phyloP scores from a whole-genome alignment of 108 stramenopile genomes.

The Pseudonitzschia multistriata region DNA sequence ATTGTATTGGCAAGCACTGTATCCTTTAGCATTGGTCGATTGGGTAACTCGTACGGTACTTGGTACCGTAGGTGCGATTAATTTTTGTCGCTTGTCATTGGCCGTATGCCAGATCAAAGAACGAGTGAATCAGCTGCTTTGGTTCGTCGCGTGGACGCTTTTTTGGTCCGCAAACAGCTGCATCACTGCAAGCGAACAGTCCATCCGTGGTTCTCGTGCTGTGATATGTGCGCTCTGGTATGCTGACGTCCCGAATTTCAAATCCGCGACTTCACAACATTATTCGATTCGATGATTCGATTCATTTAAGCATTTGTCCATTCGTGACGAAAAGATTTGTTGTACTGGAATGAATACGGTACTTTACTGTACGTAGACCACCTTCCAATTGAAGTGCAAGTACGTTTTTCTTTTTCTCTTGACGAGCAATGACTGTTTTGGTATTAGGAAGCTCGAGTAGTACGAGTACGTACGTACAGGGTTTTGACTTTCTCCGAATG shows the following conservation, averaged over 20 bases:
- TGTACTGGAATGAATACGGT: not conserved
- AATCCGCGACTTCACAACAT: not conserved
- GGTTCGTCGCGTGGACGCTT: not conserved
- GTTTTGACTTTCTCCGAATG: not conserved
- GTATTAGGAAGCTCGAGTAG: too few species aligned
- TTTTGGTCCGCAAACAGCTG: not conserved
- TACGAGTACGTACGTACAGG: too few species aligned
- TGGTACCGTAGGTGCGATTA: too few species aligned
- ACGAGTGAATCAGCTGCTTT: not conserved
- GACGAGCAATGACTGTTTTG: constrained; percentile 4
- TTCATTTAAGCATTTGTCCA: constrained; percentile 8
- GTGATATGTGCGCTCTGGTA: too few species aligned
- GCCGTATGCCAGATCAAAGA: too few species aligned
- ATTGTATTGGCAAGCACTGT: too few species aligned
- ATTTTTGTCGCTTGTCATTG: too few species aligned
- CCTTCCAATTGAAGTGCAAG: not conserved
- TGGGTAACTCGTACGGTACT: too few species aligned
- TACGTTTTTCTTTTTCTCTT: too few species aligned
- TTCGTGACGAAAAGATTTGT: constrained; percentile 2
- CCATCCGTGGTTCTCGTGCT: not conserved
- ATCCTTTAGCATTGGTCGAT: too few species aligned
- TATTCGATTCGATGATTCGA: too few species aligned
- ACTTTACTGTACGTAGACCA: not conserved
- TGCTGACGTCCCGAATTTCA: constrained; percentile 1
- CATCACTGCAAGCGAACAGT: not conserved